Evolutionary conservation across 2,329 filamentous ascomycete genomes (phyloP).

Genomic region (Neurospora sp.): DNA sequence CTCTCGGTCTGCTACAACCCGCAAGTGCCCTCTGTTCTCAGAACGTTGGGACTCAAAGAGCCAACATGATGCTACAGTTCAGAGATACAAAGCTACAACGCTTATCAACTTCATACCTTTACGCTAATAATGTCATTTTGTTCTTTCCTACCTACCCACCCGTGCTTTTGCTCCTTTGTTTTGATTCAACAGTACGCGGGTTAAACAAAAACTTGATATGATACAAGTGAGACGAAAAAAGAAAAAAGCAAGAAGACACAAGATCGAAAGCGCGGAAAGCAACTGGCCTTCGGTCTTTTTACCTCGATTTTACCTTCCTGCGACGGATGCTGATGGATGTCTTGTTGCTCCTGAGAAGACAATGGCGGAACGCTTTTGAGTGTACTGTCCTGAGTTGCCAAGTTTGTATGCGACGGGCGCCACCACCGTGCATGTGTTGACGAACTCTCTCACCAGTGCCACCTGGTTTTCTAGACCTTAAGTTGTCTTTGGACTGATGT

Average conservation of each 20-base stretch:
- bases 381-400: neutral
- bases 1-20: neutral
- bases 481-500: neutral
- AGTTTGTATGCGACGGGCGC: neutral
- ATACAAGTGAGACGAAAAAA: neutral
- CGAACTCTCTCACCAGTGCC: neutral
- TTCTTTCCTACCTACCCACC: neutral
- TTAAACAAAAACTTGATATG: neutral
- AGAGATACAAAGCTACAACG: neutral
- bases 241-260: slow-evolving; percentile 1
- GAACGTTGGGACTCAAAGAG: neutral
- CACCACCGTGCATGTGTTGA: neutral
- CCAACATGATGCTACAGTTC: neutral
- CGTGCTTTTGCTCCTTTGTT: neutral
- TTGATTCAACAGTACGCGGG: neutral
- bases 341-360: neutral
- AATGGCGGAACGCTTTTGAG: neutral
- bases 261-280: slow-evolving; percentile 18
- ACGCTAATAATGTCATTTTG: neutral
- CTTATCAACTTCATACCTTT: neutral
- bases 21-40: neutral
- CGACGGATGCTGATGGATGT: neutral
- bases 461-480: neutral
- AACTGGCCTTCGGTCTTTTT: slow-evolving; percentile 24
- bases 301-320: slow-evolving; percentile 11